Evolutionary conservation across 2,329 filamentous ascomycete genomes (phyloP).

Genomic region (Phyllosticta paracitricarpa): DNA sequence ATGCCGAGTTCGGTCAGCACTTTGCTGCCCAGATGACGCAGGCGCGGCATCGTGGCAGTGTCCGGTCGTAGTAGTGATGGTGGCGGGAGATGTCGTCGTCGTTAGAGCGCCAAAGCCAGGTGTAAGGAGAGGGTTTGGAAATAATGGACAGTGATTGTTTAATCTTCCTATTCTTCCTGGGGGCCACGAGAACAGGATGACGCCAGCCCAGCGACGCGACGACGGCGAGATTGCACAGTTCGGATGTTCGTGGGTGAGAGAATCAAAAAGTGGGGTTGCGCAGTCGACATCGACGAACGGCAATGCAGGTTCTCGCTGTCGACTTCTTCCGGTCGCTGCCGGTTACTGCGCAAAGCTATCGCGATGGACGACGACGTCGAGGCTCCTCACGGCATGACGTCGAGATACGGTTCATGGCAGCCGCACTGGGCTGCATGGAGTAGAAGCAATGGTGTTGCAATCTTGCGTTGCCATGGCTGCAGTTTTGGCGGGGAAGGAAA

Average conservation of each 20-base stretch:
- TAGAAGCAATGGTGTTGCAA: not conserved
- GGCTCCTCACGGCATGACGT: not conserved
- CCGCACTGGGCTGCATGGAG: not conserved
- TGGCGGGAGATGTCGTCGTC: not conserved
- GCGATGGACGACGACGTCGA: not conserved
- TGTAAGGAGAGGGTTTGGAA: too few relatives aligned
- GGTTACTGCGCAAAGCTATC: not conserved
- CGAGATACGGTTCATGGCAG: not conserved
- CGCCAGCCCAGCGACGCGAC: not conserved
- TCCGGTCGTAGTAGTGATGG: not conserved
- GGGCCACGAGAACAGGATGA: too few relatives aligned
- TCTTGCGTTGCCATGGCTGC: too few relatives aligned
- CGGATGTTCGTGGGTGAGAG: not conserved
- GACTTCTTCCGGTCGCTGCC: not conserved
- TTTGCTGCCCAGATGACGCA: not conserved
- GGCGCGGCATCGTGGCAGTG: not conserved
- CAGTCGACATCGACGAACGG: not conserved
- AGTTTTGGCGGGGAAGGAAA: not conserved
- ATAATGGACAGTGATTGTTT: too few relatives aligned
- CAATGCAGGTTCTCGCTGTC: not conserved
- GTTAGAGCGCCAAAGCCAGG: too few relatives aligned
- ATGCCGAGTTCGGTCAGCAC: conserved; percentile 17
- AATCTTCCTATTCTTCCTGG: too few relatives aligned
- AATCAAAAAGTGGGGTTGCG: not conserved
- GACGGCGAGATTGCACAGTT: not conserved